Percentiles rank a stretch among this genome's conserved stretches.
These are phyloP conservation scores for Davidsoniella virescens DNA, from an alignment of 2,329 filamentous ascomycete genomes.

Conservation along the genomic window DNA sequence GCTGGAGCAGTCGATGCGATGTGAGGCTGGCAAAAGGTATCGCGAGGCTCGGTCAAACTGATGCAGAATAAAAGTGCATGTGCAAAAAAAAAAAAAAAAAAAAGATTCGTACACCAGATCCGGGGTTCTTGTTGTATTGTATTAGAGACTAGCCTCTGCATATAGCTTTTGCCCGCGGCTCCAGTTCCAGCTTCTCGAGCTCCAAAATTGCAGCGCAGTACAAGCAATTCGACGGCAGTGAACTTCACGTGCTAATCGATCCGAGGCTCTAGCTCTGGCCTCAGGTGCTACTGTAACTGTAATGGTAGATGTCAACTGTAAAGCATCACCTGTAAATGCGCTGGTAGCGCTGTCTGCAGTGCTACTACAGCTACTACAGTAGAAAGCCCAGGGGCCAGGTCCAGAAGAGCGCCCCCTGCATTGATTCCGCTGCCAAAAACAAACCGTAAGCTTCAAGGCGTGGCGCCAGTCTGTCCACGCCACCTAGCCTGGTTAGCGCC, in stretches of 20 bases:
- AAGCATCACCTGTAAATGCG: too few relatives aligned
- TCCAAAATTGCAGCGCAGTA: too few relatives aligned
- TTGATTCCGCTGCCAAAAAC: neutral
- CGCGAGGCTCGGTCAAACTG: too few relatives aligned
- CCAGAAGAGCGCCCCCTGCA: neutral
- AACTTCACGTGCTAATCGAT: neutral
- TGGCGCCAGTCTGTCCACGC: neutral
- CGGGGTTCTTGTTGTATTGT: neutral
- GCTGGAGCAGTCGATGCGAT: neutral
- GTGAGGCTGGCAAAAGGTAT: too few relatives aligned
- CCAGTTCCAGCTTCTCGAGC: too few relatives aligned
- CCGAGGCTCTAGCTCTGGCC: too few relatives aligned
- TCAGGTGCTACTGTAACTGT: too few relatives aligned
- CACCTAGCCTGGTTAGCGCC: neutral
- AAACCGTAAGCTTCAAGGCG: neutral
- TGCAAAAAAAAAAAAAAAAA: neutral
- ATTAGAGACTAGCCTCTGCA: neutral
- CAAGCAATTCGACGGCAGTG: neutral
- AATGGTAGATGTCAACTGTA: too few relatives aligned
- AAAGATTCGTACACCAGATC: neutral
- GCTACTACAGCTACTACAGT: too few relatives aligned
- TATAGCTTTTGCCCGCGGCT: too few relatives aligned
- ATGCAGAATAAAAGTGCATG: neutral
- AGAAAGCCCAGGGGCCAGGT: neutral
- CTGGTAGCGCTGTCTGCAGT: too few relatives aligned